Base-by-base conservation (phyloP, 176 grass and related monocot species). In the Eleusine indica region DNA sequence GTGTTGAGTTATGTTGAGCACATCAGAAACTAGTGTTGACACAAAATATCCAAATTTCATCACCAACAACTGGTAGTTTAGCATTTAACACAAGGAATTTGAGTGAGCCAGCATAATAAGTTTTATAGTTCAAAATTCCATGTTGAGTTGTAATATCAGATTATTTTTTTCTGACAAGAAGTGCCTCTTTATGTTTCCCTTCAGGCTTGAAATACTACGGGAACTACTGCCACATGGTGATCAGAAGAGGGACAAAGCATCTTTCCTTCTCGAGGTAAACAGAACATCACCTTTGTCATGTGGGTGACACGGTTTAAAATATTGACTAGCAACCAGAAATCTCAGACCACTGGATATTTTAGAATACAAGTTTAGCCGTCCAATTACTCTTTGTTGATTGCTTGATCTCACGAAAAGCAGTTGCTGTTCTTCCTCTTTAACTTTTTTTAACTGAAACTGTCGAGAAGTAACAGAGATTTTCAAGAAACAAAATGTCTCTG, bases 191-290 rank as follows among this genome's bases (percentile, higher is more conserved):
- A 11, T 70, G 79, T 2, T 74, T 43, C 44, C 2, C 18, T 91
- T 80, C 88, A 99, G 96, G 87, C 91, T 99, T 81, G 87, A 99
- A 83, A 79, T 94, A 66, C 89, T 99, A 62, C 92, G 93, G 48
- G 93, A 96, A 15, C 89, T 99, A 64, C 84, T 99, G 41, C 96
- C 96, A 9, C 90, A 96, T 48, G 88, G 87, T 53, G 91, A 96
- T 86, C 96, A 96, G 92, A 99, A 94, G 88, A 90, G 93, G 76
- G 96, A 99, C 43, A 99, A 99, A 79, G 96, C 96, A 14, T 99
- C 96, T 86, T 91, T 99, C 80, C 96, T 99, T 86, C 42, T 94
- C 15, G 96, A 99, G 96, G 96, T 94, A 83, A 78, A 49, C 9
- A 65, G 4, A 68, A 16, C 21, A 67, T 82, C 49, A 80, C 44